Evolutionary conservation across 345 rosid genomes (phyloP).

Genomic region (Noccaea bulbosa): DNA sequence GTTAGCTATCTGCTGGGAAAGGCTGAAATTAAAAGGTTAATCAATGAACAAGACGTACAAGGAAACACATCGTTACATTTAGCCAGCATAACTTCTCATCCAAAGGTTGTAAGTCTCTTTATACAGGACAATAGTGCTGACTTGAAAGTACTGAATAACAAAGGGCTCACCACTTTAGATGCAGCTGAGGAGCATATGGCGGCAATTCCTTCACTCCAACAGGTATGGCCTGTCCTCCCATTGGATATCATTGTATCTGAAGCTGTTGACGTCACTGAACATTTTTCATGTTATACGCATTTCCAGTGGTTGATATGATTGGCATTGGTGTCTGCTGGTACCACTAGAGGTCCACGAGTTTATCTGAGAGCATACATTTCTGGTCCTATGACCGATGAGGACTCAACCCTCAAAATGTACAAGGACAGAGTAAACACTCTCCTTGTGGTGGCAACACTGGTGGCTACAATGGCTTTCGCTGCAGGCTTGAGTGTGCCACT

Average conservation of each 20-base stretch:
- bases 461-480: slow-evolving; percentile 37
- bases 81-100: slow-evolving; percentile 34
- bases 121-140: slow-evolving; percentile 32
- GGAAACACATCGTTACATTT: slow-evolving; percentile 42
- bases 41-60: slow-evolving; percentile 29
- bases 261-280: slow-evolving; percentile 4
- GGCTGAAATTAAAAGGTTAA: slow-evolving; percentile 20
- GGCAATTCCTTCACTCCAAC: slow-evolving; percentile 21
- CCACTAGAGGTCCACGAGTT: slow-evolving; percentile 16
- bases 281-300: neutral
- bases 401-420: slow-evolving; percentile 17
- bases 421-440: slow-evolving; percentile 33
- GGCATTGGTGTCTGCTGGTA: slow-evolving; percentile 32
- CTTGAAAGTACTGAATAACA: slow-evolving; percentile 25
- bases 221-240: slow-evolving; percentile 16
- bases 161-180: slow-evolving; percentile 31
- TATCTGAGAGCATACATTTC: slow-evolving; percentile 1
- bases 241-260: neutral
- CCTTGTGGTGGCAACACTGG: slow-evolving; percentile 34
- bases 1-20: slow-evolving; percentile 21
- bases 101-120: slow-evolving; percentile 32
- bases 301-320: slow-evolving; percentile 34
- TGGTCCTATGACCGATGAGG: slow-evolving; percentile 17
- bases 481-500: slow-evolving; percentile 27
- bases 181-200: slow-evolving; percentile 23